These are phyloP conservation scores for Yamadazyma sp. DNA, from an alignment of 1,139 yeast genomes.

Conservation along the genomic window DNA sequence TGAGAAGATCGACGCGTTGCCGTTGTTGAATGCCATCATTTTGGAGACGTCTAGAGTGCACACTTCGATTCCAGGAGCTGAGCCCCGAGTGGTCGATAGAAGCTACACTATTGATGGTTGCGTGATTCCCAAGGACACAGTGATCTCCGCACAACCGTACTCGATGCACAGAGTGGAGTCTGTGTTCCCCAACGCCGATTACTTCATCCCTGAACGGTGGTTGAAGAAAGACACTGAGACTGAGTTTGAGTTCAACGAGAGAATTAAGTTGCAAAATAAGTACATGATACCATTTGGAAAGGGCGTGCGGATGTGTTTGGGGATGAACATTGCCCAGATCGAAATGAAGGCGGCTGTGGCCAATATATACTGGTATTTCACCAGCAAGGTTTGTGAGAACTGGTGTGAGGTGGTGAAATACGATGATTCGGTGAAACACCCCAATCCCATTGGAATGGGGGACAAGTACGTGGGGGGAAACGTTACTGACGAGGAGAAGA, in stretches of 20 bases:
- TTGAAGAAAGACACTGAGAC: constrained; percentile 35
- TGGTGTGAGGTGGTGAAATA: constrained; percentile 42
- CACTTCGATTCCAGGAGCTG: constrained; percentile 75
- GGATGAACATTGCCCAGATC: constrained; percentile 65
- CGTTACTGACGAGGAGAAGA: constrained; percentile 41
- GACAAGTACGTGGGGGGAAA: constrained; percentile 17
- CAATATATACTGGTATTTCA: constrained; percentile 51
- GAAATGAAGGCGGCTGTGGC: constrained; percentile 64
- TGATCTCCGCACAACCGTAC: constrained; percentile 66
- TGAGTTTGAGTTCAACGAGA: constrained; percentile 27
- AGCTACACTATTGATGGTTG: constrained; percentile 23
- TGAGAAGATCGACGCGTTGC: constrained; percentile 49
- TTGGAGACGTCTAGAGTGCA: constrained; percentile 62
- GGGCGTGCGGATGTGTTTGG: constrained; percentile 76
- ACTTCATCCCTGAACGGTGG: constrained; percentile 67
- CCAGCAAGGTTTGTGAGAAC: constrained; percentile 32
- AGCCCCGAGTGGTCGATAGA: constrained; percentile 54
- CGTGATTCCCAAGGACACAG: constrained; percentile 52
- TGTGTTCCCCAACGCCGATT: constrained; percentile 51
- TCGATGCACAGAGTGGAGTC: constrained; percentile 54
- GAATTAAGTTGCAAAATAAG: constrained; percentile 48
- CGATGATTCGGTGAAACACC: constrained; percentile 9
- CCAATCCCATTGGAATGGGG: constrained; percentile 28
- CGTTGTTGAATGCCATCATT: constrained; percentile 56
- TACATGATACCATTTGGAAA: constrained; percentile 70